Evolutionary conservation across 371 early-diverging fungal genomes (phyloP).

Genomic region (Basidiobolus heterosporus): DNA sequence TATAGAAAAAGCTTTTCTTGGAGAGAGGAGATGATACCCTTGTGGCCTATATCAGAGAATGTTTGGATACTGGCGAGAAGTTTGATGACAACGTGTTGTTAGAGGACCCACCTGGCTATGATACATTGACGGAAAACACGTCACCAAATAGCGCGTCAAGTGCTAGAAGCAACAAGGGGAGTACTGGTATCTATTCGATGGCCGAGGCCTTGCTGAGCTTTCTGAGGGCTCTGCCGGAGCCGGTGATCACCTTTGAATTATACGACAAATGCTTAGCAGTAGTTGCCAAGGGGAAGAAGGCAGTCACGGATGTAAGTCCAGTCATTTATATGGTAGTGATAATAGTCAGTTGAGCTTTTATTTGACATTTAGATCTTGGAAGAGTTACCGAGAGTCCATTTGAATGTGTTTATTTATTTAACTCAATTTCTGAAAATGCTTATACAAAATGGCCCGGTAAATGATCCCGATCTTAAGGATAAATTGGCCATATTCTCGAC

Average conservation of each 20-base stretch:
- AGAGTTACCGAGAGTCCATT: slow-evolving; percentile 40
- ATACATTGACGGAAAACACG: background rate
- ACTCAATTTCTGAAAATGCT: slow-evolving; percentile 56
- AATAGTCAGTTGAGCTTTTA: background rate
- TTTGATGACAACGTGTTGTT: slow-evolving; percentile 41
- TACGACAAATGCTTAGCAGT: slow-evolving; percentile 48
- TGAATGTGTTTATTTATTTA: slow-evolving; percentile 55
- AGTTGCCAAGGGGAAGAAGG: slow-evolving; percentile 18
- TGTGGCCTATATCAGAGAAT: slow-evolving; percentile 52
- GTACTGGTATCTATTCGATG: slow-evolving; percentile 54
- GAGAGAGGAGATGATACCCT: slow-evolving; percentile 44
- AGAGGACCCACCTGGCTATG: slow-evolving; percentile 9
- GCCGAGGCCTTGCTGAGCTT: slow-evolving; percentile 56
- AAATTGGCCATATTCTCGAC: slow-evolving; percentile 20
- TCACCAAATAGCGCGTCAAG: slow-evolving; percentile 13
- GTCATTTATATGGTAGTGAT: slow-evolving; percentile 1
- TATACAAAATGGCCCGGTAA: slow-evolving; percentile 20
- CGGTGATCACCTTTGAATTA: slow-evolving; percentile 46
- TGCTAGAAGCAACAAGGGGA: slow-evolving; percentile 14
- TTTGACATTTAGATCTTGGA: slow-evolving; percentile 21
- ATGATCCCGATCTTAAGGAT: slow-evolving; percentile 14
- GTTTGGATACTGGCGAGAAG: slow-evolving; percentile 59
- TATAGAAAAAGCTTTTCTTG: slow-evolving; percentile 44
- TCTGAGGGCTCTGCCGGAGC: slow-evolving; percentile 52
- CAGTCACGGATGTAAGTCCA: slow-evolving; percentile 21